Base-by-base conservation (phyloP, 495 filamentous ascomycete genomes). In the Hypomontagnella submonticulosa region DNA sequence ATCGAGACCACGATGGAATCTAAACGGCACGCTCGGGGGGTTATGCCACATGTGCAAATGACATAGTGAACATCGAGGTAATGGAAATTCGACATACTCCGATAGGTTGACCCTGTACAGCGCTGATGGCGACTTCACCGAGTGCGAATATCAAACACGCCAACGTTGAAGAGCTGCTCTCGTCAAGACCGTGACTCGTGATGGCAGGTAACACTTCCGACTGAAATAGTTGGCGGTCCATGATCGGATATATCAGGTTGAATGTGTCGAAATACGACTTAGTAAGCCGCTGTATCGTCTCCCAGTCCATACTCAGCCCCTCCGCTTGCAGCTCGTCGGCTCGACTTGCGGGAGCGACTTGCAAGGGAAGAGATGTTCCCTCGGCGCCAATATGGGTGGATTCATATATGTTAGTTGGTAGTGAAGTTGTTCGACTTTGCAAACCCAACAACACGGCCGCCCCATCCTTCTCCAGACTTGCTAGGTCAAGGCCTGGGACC, bases 81-180 rank as follows among this genome's bases (percentile, higher is more conserved):
- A 13, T 48, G 10, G 27, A 49, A 27, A 36, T 12, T 27, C 2
- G 10, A 61, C 66, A 57, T 66, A 71, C 59, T 15, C 74, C 71
- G 46, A 87, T 62, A 3, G 83, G 81, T 9, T 66, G 63, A 1
- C 80, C 82, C 8, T 77, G 76, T 12, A 75, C 71, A 4, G 77
- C 83, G 23, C 80, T 81, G 23, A 84, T 70, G 3, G 85, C 83
- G 16, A 85, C 73, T 53, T 85, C 78, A 9, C 85, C 85, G 18
- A 87, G 75, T 3, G 85, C 81, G 52, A 86, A 83, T 20, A 88
- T 80, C 4, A 87, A 72, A n/a, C 85, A 77, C 8, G 81, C 82
- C 20, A 87, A 73, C 6, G 85, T 81, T 3, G 81, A 83, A 27
- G 74, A 68, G 4, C 68, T 74, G 54, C 79, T 77, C 15, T 80